A percentile compares a stretch with the other conserved stretches of the same genome.
These are phyloP conservation scores for Xylaria curta DNA, from an alignment of 495 filamentous ascomycete species.

Conservation along the genomic window DNA sequence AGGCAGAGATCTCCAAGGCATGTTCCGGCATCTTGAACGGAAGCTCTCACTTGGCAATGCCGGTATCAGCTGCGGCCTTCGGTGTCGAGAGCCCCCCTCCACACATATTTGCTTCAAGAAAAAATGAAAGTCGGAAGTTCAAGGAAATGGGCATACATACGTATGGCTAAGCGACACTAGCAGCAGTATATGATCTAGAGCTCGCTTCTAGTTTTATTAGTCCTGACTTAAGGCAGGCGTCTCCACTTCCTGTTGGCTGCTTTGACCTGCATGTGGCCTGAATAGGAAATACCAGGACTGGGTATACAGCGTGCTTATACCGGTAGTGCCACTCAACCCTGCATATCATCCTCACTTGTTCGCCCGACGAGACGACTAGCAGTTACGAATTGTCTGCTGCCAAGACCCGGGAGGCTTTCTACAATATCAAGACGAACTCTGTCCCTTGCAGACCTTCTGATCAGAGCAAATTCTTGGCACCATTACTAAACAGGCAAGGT, in stretches of 20 bases:
- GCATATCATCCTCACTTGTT: not conserved
- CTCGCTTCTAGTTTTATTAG: not conserved
- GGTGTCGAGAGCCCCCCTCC: not conserved
- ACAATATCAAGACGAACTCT: not conserved
- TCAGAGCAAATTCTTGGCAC: not conserved
- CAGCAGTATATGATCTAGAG: not conserved
- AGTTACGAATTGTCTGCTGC: not conserved
- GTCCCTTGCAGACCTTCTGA: not conserved
- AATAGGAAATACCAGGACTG: conserved; percentile 38
- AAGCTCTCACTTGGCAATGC: not conserved
- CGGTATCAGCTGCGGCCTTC: conserved; percentile 1
- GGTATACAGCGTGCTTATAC: conserved; percentile 21
- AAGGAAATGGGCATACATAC: not conserved
- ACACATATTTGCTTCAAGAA: not conserved
- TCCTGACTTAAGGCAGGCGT: conserved; percentile 9
- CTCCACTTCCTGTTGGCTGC: conserved; percentile 40
- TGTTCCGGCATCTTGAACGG: not conserved
- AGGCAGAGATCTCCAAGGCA: conserved; percentile 3
- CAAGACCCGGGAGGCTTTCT: not conserved
- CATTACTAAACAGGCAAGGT: conserved; percentile 7
- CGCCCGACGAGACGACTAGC: not conserved
- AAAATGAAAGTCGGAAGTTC: not conserved
- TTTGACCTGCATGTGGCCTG: conserved; percentile 39
- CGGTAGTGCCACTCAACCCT: conserved; percentile 9
- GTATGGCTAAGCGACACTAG: not conserved